Conservation (phyloP, 2,329 filamentous ascomycete genomes). For the Fusarium verticillioides region DNA sequence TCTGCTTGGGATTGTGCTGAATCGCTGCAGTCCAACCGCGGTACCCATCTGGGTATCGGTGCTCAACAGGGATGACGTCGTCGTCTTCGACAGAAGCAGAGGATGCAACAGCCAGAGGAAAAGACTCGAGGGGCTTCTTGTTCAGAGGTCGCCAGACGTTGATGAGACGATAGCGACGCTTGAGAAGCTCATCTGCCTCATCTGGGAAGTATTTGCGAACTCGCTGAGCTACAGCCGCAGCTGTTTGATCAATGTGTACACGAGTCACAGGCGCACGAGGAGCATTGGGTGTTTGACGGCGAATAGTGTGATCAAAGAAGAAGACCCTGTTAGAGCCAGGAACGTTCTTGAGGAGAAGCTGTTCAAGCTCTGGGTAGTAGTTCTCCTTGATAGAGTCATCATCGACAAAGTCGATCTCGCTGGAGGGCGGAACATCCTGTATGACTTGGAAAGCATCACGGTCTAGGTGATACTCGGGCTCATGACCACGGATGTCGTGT, state of each 20-base stretch:
- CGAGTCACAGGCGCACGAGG: slow-evolving; percentile 74
- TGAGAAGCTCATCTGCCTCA: slow-evolving; percentile 74
- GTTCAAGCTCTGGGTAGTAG: slow-evolving; percentile 89
- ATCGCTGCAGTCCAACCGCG: slow-evolving; percentile 81
- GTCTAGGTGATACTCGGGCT: slow-evolving; percentile 74
- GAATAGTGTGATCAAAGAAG: slow-evolving; percentile 90
- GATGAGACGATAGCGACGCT: slow-evolving; percentile 80
- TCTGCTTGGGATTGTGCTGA: slow-evolving; percentile 67
- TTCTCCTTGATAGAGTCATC: slow-evolving; percentile 74
- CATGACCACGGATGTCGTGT: slow-evolving; percentile 78
- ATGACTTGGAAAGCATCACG: slow-evolving; percentile 79
- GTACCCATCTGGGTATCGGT: slow-evolving; percentile 73
- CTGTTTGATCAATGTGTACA: slow-evolving; percentile 88
- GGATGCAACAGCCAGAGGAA: slow-evolving; percentile 76
- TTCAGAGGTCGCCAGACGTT: slow-evolving; percentile 84
- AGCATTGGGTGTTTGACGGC: slow-evolving; percentile 69
- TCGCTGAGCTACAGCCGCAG: slow-evolving; percentile 71
- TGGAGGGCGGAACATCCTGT: slow-evolving; percentile 64
- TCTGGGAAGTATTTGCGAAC: slow-evolving; percentile 74
- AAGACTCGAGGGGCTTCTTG: slow-evolving; percentile 69
- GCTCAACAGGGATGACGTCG: slow-evolving; percentile 78
- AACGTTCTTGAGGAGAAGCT: slow-evolving; percentile 73
- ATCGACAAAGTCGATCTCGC: slow-evolving; percentile 67
- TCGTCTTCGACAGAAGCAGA: slow-evolving; percentile 68
- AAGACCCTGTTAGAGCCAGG: slow-evolving; percentile 74